Evolutionary conservation across 768 basidiomycete genomes (phyloP).

Genomic region (Mycena albidolilacea): DNA sequence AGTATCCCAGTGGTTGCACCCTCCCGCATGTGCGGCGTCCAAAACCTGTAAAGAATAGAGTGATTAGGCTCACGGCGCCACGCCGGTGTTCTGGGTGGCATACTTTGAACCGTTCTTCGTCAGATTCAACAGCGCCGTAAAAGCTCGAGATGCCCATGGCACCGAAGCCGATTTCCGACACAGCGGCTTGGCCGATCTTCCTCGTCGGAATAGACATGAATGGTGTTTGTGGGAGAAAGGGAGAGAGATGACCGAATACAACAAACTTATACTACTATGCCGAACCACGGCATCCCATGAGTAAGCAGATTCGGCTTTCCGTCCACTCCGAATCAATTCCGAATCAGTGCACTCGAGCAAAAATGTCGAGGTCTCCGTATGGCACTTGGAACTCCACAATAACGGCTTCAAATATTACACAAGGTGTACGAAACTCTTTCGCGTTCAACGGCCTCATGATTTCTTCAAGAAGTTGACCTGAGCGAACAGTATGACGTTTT

Average conservation of each 20-base stretch:
- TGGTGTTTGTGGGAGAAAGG: slow-evolving; percentile 2
- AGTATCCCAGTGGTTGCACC: slow-evolving; percentile 15
- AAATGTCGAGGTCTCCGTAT: slow-evolving; percentile 59
- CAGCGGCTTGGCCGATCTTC: slow-evolving; percentile 50
- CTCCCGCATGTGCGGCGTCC: slow-evolving; percentile 24
- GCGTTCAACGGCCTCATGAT: neutral
- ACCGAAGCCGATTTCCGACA: slow-evolving; percentile 64
- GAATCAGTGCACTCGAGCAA: neutral
- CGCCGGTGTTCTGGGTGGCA: neutral
- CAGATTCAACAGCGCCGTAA: slow-evolving; percentile 57
- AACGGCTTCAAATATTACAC: slow-evolving; percentile 61
- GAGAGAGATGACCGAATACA: neutral
- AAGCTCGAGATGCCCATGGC: slow-evolving; percentile 50
- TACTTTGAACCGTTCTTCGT: slow-evolving; percentile 69
- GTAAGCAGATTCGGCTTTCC: neutral
- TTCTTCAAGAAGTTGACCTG: neutral
- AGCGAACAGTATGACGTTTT: slow-evolving; percentile 40
- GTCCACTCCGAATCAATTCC: neutral
- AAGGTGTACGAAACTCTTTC: slow-evolving; percentile 51
- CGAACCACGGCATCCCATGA: neutral
- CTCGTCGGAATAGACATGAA: slow-evolving; percentile 34
- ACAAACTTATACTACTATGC: neutral
- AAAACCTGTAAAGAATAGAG: slow-evolving; percentile 22
- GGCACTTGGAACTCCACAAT: slow-evolving; percentile 74
- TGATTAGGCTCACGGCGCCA: neutral